Base-by-base conservation (phyloP, 208 protist species). In the Leishmania martiniquensis region DNA sequence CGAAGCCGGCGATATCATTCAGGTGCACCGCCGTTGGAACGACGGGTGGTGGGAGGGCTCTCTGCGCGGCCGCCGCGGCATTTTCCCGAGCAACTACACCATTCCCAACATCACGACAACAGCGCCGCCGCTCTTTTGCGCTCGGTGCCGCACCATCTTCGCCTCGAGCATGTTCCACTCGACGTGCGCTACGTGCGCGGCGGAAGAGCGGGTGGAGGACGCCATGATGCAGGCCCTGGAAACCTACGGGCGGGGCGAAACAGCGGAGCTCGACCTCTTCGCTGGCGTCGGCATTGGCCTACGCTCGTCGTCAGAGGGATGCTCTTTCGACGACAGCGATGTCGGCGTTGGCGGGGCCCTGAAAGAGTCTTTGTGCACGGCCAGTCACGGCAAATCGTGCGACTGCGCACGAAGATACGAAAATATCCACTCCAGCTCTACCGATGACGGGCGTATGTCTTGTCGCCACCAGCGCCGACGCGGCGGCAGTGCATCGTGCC, bases 21-120 rank as follows among this genome's bases (percentile, higher is more conserved):
- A 86, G 34, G 86, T 95, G 67, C 90, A 95, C 63, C 91, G 91
- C 13, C 85, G 86, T 32, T 97, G 93, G 93, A 97, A 97, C 60
- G 93, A 97, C 49, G 93, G 93, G 60, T 97, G 93, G 93, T 97
- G 91, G 93, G 93, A 97, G 72, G 93, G 93, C 39, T 87, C 88
- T 12, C 67, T 93, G 69, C 78, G 82, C 42, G 83, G 81, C 17
- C 79, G 80, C 34, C 88, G 89, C n/a, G 93, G 93, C 49, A 93
- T 95, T 72, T 97, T 97, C 59, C 93, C 93, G 34, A 95, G 91
- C 81, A 95, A 95, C 82, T 94, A 94, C 80, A 95, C 91, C n/a
- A 59, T 91, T 0, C 90, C 89, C 13, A 97, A 97, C 77, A 75
- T 83, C 32, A 71, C 70, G 54, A 93, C 90, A 37, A 89, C 85